Base-by-base conservation (phyloP, 2,329 filamentous ascomycete genomes). In the Fusarium penzigii region DNA sequence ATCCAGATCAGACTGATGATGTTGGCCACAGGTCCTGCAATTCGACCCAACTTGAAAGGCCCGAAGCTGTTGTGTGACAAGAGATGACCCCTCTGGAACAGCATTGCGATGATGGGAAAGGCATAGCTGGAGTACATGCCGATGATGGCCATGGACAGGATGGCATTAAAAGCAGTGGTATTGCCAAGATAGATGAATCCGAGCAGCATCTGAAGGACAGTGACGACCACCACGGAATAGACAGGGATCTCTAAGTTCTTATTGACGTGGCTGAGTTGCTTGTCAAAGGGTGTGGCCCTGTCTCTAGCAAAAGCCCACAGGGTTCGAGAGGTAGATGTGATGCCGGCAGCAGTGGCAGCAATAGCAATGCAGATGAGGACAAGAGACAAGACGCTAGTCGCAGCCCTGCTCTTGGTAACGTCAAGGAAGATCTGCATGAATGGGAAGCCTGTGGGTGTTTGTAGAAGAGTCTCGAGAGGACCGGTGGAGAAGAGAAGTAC, bases 401-500 rank as follows among this genome's bases (percentile, higher is more conserved):
- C 68, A 0, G 55, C 63, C 0, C 14, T 49, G 2, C 65, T 68
- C 6, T 59, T 47, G 0, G 70, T 72, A 0, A 53, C 64, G 9
- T 72, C 64, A 12, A 66, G 53, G 43, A 68, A 75, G 10, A 75
- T 69, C 34, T 76, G 72, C 59, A 77, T 75, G 44, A 74, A 75
- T 0, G 73, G 74, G 12, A 75, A 75, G 0, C 75, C 76, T 0
- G 72, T 76, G 0, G 70, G 66, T 0, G 74, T 75, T 1, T 65
- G 44, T 2, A 78, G 65, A 3, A 79, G 60, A 0, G 62, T 57
- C 1, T 74, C 62, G 1, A 78, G 65, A 5, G 61, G 57, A 2
- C 74, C 74, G 1, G 76, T 69, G 1, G 69, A 73, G 61, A 73
- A 81, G 2, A 79, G 65, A 0, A 80, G 61, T 6, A 78, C 63